Base-by-base conservation (phyloP, 768 basidiomycete species). In the Suillus lakei region DNA sequence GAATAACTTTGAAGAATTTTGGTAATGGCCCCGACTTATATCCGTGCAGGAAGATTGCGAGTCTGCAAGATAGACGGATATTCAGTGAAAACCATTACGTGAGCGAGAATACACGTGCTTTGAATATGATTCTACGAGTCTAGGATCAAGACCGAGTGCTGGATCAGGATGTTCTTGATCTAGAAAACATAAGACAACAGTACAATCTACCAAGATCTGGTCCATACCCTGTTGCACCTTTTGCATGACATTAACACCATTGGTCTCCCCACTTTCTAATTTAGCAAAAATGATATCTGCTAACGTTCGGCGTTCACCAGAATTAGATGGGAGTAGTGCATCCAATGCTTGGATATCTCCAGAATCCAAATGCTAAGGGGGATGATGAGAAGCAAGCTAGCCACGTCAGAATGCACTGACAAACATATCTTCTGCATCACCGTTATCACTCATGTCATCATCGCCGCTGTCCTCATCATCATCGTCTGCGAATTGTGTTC, bases 241-340 rank as follows among this genome's bases (percentile, higher is more conserved):
- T 74, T 85, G 84, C 62, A 89, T 87, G 34, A 85, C 80, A 12
- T 85, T 83, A 9, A 86, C 76, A 53, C 81, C 81, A 5, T 83
- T 76, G 67, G 90, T 88, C 59, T 65, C 61, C 15, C 81, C 84
- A 64, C 83, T 85, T 65, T 96, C 91, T 28, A 99, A 83, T 79
- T 98, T 98, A 30, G 92, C 86, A 74, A 99, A 94, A 65, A 99
- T 99, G n/a, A 99, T 83, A 75, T 99, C 98, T 36, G 98, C 98
- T 36, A 99, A 81, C 3, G 97, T 98, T 76, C 87, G 86, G 53
- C 93, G 87, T 75, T 93, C 90, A 8, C 86, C 85, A 18, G 87
- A 83, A 77, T 90, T 93, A 16, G 88, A 79, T 44, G 95, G 95
- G 50, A 93, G 84, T 36, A 95, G 81, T 16, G 88, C 82, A 70